Conservation (phyloP, 2,329 filamentous ascomycete species). For the Emergomyces orientalis region DNA sequence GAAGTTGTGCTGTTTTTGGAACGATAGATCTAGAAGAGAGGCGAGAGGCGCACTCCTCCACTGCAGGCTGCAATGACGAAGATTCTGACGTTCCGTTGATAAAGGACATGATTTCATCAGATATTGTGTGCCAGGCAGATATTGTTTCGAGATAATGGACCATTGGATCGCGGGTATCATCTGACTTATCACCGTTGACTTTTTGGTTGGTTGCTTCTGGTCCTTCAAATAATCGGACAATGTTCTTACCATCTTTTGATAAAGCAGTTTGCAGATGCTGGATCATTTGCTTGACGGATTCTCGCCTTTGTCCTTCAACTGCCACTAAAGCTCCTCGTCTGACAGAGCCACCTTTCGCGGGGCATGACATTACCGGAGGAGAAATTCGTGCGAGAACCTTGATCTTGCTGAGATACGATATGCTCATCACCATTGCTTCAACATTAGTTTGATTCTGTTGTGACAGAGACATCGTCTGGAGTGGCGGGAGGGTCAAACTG, state of each 20-base stretch:
- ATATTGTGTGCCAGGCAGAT: constrained; percentile 65
- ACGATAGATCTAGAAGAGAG: constrained; percentile 28
- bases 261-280: constrained; percentile 51
- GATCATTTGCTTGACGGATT: constrained; percentile 57
- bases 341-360: constrained; percentile 23
- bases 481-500: constrained; percentile 45
- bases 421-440: constrained; percentile 64
- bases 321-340: constrained; percentile 71
- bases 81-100: constrained; percentile 34
- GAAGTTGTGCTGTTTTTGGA: constrained; percentile 23
- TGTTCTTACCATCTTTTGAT: constrained; percentile 44
- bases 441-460: constrained; percentile 40
- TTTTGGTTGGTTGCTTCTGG: constrained; percentile 23
- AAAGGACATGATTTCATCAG: constrained; percentile 56
- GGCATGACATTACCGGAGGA: constrained; percentile 48
- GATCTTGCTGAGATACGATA: constrained; percentile 67
- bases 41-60: constrained; percentile 18
- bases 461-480: constrained; percentile 36
- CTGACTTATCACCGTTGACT: constrained; percentile 15
- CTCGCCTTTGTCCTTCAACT: constrained; percentile 63
- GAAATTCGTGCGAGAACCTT: constrained; percentile 66
- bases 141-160: constrained; percentile 58
- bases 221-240: constrained; percentile 43
- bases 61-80: constrained; percentile 3
- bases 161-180: constrained; percentile 38